Conservation (phyloP, 495 filamentous ascomycete genomes). For the Pyrenula massariospora region DNA sequence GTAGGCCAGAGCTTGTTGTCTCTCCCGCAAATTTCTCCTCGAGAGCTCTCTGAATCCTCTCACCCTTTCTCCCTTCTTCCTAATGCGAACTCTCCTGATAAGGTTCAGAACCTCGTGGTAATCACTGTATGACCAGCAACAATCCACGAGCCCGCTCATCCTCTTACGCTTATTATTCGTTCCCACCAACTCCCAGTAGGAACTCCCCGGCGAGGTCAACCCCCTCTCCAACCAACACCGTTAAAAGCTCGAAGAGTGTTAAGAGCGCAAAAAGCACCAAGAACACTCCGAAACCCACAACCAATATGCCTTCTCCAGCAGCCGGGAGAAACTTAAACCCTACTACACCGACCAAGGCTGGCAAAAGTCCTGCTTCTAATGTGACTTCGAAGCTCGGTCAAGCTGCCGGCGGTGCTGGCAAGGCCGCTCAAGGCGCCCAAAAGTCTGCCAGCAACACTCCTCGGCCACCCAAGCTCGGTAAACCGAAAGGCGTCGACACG, state of each 20-base stretch:
- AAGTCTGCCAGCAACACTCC: neutral
- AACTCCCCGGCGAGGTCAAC: neutral
- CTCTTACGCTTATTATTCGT: constrained; percentile 1
- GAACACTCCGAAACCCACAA: neutral
- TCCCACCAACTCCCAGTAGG: neutral
- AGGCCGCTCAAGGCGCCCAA: neutral
- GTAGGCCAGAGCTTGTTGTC: neutral
- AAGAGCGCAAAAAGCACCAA: neutral
- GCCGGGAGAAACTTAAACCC: neutral
- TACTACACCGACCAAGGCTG: neutral
- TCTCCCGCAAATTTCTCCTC: neutral
- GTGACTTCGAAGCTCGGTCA: neutral
- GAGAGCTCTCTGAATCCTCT: neutral
- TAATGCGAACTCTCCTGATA: neutral
- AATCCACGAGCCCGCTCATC: neutral
- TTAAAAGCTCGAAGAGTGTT: neutral
- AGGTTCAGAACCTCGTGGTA: neutral
- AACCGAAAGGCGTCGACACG: neutral
- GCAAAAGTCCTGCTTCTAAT: neutral
- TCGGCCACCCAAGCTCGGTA: neutral
- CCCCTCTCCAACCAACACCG: neutral
- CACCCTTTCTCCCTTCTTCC: neutral
- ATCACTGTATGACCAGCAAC: neutral
- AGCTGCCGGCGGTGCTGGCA: neutral
- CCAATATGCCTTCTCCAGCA: neutral